Percentiles rank a stretch among this genome's conserved stretches.
Evolutionary conservation across 345 rosid species (phyloP).

Genomic region (Eucalyptus decipiens): DNA sequence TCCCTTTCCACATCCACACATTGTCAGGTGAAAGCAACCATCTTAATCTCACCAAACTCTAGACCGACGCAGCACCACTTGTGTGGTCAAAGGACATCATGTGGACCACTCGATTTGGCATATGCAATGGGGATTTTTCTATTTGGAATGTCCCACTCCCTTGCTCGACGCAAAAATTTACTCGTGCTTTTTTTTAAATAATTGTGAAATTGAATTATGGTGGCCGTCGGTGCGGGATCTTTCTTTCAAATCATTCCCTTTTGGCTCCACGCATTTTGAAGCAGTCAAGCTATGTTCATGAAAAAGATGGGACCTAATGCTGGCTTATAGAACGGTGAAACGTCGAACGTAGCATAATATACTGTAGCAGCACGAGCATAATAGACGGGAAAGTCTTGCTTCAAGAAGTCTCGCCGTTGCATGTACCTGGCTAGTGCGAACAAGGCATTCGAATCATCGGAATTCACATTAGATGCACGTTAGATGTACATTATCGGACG

Average conservation of each 20-base stretch:
- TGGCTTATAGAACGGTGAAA: not conserved
- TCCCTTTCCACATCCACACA: not conserved
- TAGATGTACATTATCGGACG: not conserved
- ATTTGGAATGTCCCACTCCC: not conserved
- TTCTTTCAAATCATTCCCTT: not conserved
- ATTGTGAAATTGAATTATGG: not conserved
- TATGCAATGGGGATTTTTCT: not conserved
- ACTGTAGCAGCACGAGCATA: not conserved
- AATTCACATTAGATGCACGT: not conserved
- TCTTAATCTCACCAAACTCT: not conserved
- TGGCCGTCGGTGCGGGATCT: not conserved
- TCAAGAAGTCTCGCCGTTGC: not conserved
- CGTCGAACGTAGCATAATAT: not conserved
- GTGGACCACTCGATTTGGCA: not conserved
- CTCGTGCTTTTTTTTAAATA: not conserved
- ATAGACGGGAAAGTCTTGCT: not conserved
- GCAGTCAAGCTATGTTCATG: not conserved
- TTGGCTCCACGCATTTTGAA: not conserved
- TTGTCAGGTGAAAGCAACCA: not conserved
- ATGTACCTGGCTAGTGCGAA: not conserved
- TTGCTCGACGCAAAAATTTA: not conserved
- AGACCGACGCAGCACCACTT: not conserved
- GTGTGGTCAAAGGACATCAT: not conserved
- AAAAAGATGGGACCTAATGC: not conserved
- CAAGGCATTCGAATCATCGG: not conserved